Conservation (phyloP, 371 early-diverging fungal genomes). For the Edhazardia aedis region DNA sequence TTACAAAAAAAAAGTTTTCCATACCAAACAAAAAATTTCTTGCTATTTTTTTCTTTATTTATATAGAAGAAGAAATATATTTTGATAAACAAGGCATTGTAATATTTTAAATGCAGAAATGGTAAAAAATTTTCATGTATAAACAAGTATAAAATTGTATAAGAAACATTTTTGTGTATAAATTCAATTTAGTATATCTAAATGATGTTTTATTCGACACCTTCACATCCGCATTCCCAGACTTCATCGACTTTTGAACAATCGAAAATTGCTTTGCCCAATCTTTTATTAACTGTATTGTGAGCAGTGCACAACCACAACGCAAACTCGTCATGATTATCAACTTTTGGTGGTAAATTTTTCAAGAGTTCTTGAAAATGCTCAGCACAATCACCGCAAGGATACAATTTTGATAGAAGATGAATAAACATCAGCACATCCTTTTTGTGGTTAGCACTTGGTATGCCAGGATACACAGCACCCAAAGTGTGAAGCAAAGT, state of each 20-base stretch:
- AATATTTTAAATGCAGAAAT: too few relatives aligned
- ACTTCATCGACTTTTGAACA: slow-evolving; percentile 68
- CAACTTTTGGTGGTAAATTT: slow-evolving; percentile 61
- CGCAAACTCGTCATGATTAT: slow-evolving; percentile 52
- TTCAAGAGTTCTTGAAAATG: slow-evolving; percentile 48
- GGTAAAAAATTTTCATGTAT: too few relatives aligned
- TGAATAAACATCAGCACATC: slow-evolving; percentile 59
- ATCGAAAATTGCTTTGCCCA: slow-evolving; percentile 71
- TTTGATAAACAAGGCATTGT: too few relatives aligned
- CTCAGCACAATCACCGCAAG: slow-evolving; percentile 66
- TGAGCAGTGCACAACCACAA: slow-evolving; percentile 78
- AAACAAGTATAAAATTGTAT: too few relatives aligned
- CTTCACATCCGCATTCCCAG: slow-evolving; percentile 52
- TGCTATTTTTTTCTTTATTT: too few relatives aligned
- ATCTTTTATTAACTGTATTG: slow-evolving; percentile 73
- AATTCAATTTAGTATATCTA: too few relatives aligned
- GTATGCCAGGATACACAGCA: slow-evolving; percentile 72
- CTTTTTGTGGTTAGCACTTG: slow-evolving; percentile 55
- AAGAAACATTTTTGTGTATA: too few relatives aligned
- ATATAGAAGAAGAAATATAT: too few relatives aligned
- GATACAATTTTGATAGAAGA: slow-evolving; percentile 66
- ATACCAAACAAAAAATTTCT: too few relatives aligned
- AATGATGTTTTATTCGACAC: neutral
- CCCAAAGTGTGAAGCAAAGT: slow-evolving; percentile 88
- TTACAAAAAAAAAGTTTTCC: too few relatives aligned